Evolutionary conservation across 2,329 filamentous ascomycete species (phyloP).

Genomic region (Triangularia setosa): DNA sequence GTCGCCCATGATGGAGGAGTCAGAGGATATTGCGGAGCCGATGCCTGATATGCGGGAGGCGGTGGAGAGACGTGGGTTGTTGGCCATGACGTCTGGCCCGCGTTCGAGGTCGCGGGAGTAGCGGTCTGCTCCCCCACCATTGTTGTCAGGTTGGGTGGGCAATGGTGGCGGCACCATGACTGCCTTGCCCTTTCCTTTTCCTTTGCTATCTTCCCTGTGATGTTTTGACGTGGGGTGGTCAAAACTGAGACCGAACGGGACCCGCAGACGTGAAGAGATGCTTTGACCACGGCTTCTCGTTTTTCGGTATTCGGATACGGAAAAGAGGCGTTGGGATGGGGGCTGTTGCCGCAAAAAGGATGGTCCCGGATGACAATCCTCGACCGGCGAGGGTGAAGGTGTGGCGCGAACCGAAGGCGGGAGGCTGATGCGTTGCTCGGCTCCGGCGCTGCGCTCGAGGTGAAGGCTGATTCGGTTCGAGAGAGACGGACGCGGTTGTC

Average conservation of each 20-base stretch:
- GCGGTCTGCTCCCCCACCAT: constrained; percentile 29
- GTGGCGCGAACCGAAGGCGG: constrained; percentile 47
- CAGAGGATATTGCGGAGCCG: constrained; percentile 53
- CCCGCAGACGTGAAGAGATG: constrained; percentile 22
- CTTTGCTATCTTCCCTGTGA: constrained; percentile 39
- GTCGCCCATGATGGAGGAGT: constrained; percentile 60
- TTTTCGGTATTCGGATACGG: constrained; percentile 20
- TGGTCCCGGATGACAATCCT: constrained; percentile 27
- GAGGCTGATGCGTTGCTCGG: constrained; percentile 49
- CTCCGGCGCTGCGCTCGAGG: constrained; percentile 43
- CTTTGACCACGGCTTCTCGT: constrained; percentile 31
- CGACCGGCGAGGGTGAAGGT: constrained; percentile 28
- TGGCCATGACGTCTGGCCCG: constrained; percentile 42
- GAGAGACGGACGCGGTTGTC: constrained; percentile 42
- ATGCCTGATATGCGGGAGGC: constrained; percentile 49
- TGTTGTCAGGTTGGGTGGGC: constrained; percentile 30
- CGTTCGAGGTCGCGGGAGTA: constrained; percentile 54
- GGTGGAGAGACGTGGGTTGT: constrained; percentile 44
- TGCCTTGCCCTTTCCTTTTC: constrained; percentile 50
- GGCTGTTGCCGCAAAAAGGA: constrained; percentile 22
- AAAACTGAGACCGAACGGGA: constrained; percentile 25
- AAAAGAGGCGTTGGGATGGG: constrained; percentile 6
- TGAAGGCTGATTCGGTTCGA: constrained; percentile 48
- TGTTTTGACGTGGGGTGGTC: constrained; percentile 11
- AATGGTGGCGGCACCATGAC: constrained; percentile 37